Evolutionary conservation across 805 yeast species (phyloP).

Genomic region (Kodamaea fukazawae): DNA sequence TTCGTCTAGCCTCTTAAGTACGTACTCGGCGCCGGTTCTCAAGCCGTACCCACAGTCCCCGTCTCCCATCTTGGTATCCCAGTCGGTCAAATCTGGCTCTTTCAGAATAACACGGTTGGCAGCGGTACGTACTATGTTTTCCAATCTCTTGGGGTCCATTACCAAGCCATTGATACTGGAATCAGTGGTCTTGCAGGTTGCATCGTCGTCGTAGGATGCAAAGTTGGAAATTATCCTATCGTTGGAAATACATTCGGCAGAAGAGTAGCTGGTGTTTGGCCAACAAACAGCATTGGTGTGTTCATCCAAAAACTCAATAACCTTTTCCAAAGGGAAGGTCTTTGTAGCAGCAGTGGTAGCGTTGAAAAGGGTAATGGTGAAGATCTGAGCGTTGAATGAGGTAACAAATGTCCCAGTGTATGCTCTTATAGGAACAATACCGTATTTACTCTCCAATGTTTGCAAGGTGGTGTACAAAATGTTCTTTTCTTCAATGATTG

Average conservation of each 20-base stretch:
- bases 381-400: conserved; percentile 36
- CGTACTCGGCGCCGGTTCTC: conserved; percentile 30
- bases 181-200: no score
- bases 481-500: conserved; percentile 31
- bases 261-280: conserved; percentile 21
- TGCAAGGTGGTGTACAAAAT: conserved; percentile 22
- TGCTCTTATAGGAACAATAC: conserved; percentile 26
- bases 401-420: conserved; percentile 34
- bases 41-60: conserved; percentile 44
- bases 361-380: conserved; percentile 36
- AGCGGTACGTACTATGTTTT: conserved; percentile 19
- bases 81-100: conserved; percentile 36
- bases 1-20: conserved; percentile 20
- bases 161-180: no score
- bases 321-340: conserved; percentile 16
- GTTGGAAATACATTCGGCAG: conserved; percentile 16
- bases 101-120: conserved; percentile 26
- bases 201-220: no score
- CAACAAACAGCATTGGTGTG: conserved; percentile 29
- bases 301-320: conserved; percentile 30
- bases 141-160: conserved; percentile 17
- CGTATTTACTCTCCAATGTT: conserved; percentile 22
- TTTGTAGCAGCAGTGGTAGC: conserved; percentile 25
- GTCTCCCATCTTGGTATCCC: conserved; percentile 45
- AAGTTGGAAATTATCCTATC: no score